These are phyloP conservation scores for Apostasia shenzhenica DNA, from an alignment of 106 monocot genomes.

Conservation along the genomic window DNA sequence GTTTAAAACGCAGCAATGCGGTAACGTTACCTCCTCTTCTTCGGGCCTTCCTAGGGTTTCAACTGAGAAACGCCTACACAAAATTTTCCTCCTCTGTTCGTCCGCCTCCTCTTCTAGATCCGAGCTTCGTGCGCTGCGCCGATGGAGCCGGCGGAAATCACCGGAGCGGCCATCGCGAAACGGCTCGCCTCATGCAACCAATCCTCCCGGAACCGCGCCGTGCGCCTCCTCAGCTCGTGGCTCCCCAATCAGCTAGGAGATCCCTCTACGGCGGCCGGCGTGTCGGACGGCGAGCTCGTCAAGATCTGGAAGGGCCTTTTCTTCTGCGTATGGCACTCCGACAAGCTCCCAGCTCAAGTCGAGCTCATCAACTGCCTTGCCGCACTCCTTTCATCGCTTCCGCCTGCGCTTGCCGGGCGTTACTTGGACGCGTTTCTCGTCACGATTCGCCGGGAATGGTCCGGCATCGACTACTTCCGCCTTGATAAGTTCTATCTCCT, in stretches of 20 bases:
- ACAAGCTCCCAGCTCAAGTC: constrained; percentile 59
- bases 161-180: constrained; percentile 56
- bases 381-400: constrained; percentile 31
- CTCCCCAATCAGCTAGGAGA: constrained; percentile 16
- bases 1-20: too few relatives aligned
- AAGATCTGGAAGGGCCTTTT: constrained; percentile 99
- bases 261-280: constrained; percentile 8
- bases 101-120: neutral
- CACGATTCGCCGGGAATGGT: constrained; percentile 92
- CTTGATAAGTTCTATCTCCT: constrained; percentile 93
- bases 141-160: constrained; percentile 21
- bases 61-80: too few relatives aligned
- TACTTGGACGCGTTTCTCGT: constrained; percentile 54
- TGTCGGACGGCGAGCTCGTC: constrained; percentile 57
- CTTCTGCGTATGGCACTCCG: constrained; percentile 93
- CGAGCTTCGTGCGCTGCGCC: neutral
- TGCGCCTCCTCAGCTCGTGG: constrained; percentile 46
- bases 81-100: too few relatives aligned
- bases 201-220: constrained; percentile 40
- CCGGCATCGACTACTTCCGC: constrained; percentile 77
- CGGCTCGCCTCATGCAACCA: constrained; percentile 68
- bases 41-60: too few relatives aligned
- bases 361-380: constrained; percentile 54
- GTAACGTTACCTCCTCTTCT: too few relatives aligned
- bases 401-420: constrained; percentile 21